A percentile compares a stretch with the other conserved stretches of the same genome.
These are phyloP conservation scores for Tilletia walkeri DNA, from an alignment of 1,284 basidiomycete species.

Conservation along the genomic window DNA sequence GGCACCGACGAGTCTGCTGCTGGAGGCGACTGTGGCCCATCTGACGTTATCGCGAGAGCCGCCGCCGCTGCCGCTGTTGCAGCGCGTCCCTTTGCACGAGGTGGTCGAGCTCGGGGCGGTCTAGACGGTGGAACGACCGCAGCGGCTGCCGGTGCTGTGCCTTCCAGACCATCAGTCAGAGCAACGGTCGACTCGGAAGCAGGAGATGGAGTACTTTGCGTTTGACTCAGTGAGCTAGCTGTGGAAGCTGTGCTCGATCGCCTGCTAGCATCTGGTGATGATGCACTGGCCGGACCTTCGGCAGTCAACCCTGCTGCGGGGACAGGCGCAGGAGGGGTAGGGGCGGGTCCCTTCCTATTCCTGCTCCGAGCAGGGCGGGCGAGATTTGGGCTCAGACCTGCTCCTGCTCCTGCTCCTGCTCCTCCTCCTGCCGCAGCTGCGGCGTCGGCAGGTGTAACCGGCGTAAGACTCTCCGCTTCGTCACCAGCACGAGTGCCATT, in stretches of 20 bases:
- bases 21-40: neutral
- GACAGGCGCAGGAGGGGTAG: neutral
- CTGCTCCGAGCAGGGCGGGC: neutral
- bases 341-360: conserved; percentile 2
- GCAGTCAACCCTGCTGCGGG: too few species aligned
- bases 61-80: neutral
- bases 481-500: too few species aligned
- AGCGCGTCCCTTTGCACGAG: conserved; percentile 1
- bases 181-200: too few species aligned
- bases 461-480: too few species aligned
- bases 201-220: neutral
- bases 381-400: neutral
- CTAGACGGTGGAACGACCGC: neutral
- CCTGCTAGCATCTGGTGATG: neutral
- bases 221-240: neutral
- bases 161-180: too few species aligned
- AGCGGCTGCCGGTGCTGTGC: neutral
- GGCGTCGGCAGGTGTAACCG: too few species aligned
- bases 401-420: too few species aligned
- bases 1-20: conserved; percentile 8
- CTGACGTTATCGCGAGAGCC: neutral
- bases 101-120: conserved; percentile 7
- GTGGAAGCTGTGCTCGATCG: neutral
- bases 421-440: too few species aligned
- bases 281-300: neutral